Percentiles rank a stretch among this genome's conserved stretches.
phyloP scores from a whole-genome alignment of 768 basidiomycete species.

The Suillus decipiens region DNA sequence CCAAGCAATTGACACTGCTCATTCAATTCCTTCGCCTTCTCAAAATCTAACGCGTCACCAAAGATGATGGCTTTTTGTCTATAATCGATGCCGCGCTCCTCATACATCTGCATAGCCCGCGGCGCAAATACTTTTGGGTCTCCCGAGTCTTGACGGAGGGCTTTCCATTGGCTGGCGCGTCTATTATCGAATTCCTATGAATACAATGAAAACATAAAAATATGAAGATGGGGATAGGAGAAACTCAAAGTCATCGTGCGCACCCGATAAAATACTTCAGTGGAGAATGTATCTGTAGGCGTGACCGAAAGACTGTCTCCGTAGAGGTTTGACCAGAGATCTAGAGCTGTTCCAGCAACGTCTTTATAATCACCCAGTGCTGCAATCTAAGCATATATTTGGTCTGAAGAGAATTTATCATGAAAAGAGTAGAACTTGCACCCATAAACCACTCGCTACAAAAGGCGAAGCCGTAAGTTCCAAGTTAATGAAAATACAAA shows the following conservation, averaged over 20 bases:
- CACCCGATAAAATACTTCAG: conserved; percentile 80
- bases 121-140: conserved; percentile 83
- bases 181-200: conserved; percentile 48
- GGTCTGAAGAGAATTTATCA: not conserved
- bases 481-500: not conserved
- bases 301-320: conserved; percentile 60
- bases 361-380: conserved; percentile 82
- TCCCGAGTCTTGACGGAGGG: conserved; percentile 92
- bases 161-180: conserved; percentile 72
- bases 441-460: conserved; percentile 90
- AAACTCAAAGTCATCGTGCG: not conserved
- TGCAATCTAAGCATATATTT: conserved; percentile 55
- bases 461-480: conserved; percentile 7
- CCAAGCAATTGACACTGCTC: conserved; percentile 74
- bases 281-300: conserved; percentile 95
- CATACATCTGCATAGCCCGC: conserved; percentile 73
- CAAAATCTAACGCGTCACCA: conserved; percentile 77
- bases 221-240: not conserved
- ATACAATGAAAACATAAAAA: too few relatives aligned
- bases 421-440: conserved; percentile 39
- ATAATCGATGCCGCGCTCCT: conserved; percentile 66
- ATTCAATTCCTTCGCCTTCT: conserved; percentile 70
- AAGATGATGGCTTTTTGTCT: conserved; percentile 73
- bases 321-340: conserved; percentile 85
- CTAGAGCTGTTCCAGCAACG: conserved; percentile 71